Conservation (phyloP, 2,329 filamentous ascomycete species). For the Pseudogymnoascus sp. region DNA sequence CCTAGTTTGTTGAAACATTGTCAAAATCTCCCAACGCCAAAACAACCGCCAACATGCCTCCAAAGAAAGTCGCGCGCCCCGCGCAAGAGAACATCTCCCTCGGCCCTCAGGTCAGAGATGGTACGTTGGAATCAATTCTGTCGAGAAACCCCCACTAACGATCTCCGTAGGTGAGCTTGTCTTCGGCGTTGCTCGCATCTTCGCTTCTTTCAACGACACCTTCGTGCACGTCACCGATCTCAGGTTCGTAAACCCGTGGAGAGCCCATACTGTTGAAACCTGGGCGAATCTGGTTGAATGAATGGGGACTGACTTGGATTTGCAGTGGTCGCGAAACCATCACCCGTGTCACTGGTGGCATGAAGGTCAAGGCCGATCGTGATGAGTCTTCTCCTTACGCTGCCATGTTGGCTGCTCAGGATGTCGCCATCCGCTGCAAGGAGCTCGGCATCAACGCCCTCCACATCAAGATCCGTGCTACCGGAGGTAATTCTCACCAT, state of each 20-base stretch:
- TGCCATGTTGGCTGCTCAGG: conserved; percentile 99
- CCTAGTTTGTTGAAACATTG: conserved; percentile 3
- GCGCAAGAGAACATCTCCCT: conserved; percentile 97
- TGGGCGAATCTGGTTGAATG: conserved; percentile 28
- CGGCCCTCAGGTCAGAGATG: conserved; percentile 93
- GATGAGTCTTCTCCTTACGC: conserved; percentile 99
- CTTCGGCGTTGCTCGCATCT: conserved; percentile 74
- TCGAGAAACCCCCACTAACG: conserved; percentile 9
- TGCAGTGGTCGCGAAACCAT: conserved; percentile 98
- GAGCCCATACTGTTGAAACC: conserved; percentile 9
- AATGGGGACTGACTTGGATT: conserved; percentile 60
- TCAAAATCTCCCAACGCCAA: conserved; percentile 15
- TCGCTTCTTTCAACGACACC: conserved; percentile 65
- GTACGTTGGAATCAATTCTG: conserved; percentile 43
- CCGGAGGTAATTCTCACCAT: conserved; percentile 61
- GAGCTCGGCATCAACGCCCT: conserved; percentile 86
- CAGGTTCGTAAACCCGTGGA: conserved; percentile 51
- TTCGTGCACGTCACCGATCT: conserved; percentile 99
- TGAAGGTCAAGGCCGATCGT: conserved; percentile 99
- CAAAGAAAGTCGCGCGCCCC: conserved; percentile 81
- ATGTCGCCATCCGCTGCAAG: conserved; percentile 87
- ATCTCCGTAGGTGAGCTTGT: conserved; percentile 58
- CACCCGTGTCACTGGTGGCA: conserved; percentile 98
- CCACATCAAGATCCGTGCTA: conserved; percentile 99
- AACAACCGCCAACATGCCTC: conserved; percentile 68